Conservation (phyloP, 2,329 filamentous ascomycete species). For the Fusarium burgessii region DNA sequence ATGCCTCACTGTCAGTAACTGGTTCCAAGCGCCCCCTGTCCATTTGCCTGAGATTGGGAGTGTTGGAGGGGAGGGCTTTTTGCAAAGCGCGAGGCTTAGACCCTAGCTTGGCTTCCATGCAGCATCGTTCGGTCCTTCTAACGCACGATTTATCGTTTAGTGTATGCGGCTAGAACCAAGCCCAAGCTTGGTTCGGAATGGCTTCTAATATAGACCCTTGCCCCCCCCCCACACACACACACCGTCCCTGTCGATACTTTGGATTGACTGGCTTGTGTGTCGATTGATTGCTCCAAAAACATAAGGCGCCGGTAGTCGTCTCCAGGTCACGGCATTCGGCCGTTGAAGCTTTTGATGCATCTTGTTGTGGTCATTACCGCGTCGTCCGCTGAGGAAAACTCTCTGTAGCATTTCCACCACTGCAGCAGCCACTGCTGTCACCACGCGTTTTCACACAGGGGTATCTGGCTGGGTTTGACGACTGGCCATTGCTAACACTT, state of each 20-base stretch:
- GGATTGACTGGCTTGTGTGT: conserved; percentile 22
- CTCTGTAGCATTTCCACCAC: neutral
- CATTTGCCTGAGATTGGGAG: conserved; percentile 27
- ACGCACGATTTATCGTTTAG: conserved; percentile 47
- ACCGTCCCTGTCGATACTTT: conserved; percentile 36
- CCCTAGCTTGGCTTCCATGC: conserved; percentile 44
- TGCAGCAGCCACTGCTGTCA: conserved; percentile 25
- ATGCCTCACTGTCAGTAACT: conserved; percentile 34
- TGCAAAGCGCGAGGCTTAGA: conserved; percentile 47
- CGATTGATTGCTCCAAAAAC: conserved; percentile 19
- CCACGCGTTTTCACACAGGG: conserved; percentile 21
- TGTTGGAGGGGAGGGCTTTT: conserved; percentile 42
- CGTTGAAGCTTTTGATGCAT: conserved; percentile 3
- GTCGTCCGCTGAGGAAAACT: conserved; percentile 7
- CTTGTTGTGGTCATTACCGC: conserved; percentile 3
- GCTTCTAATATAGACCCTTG: conserved; percentile 33
- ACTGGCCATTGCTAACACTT: conserved; percentile 12
- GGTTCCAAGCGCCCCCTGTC: conserved; percentile 26
- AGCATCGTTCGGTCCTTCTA: conserved; percentile 49
- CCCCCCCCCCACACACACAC: conserved; percentile 43
- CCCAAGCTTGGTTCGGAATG: conserved; percentile 37
- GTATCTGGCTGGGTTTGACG: conserved; percentile 9
- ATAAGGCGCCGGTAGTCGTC: conserved; percentile 36
- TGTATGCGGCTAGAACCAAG: conserved; percentile 34
- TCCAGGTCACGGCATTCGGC: conserved; percentile 31